These are phyloP conservation scores for Penicillium riverlandense DNA, from an alignment of 495 filamentous ascomycete genomes.

Conservation along the genomic window DNA sequence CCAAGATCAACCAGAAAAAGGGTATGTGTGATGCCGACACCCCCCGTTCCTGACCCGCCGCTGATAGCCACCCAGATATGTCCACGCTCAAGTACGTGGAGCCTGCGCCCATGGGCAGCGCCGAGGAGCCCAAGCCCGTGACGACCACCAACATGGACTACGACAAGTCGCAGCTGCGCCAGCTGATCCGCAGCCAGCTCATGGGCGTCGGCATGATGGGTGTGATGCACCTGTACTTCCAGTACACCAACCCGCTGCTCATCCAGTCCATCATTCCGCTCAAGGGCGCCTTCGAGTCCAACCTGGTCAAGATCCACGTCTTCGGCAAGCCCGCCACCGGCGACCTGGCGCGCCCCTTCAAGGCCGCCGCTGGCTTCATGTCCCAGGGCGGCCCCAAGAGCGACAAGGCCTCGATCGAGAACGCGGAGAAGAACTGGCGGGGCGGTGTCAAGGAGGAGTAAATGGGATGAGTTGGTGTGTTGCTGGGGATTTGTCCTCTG, in stretches of 20 bases:
- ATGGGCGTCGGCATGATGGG: conserved; percentile 98
- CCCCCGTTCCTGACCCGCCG: background rate
- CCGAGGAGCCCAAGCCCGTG: conserved; percentile 87
- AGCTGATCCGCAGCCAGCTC: conserved; percentile 74
- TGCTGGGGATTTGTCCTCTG: too few species aligned
- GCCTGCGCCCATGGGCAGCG: conserved; percentile 82
- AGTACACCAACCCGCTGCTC: conserved; percentile 97
- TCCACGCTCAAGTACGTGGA: conserved; percentile 99
- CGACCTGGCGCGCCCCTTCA: conserved; percentile 93
- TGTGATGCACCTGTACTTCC: conserved; percentile 97
- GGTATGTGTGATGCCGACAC: conserved; percentile 48
- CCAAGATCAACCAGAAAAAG: conserved; percentile 86
- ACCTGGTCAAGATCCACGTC: conserved; percentile 90
- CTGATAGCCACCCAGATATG: conserved; percentile 54
- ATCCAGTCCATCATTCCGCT: conserved; percentile 98
- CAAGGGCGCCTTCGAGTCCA: conserved; percentile 90
- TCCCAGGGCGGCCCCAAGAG: conserved; percentile 69
- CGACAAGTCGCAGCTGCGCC: conserved; percentile 77
- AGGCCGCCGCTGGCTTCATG: conserved; percentile 77
- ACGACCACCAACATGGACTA: conserved; percentile 94
- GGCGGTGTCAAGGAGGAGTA: conserved; percentile 92
- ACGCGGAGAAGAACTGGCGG: conserved; percentile 75
- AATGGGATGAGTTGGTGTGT: conserved; percentile 6
- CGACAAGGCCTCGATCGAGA: conserved; percentile 93
- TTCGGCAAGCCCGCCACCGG: conserved; percentile 85